phyloP scores from a whole-genome alignment of 805 yeast species.

The Metschnikowia arizonensis region DNA sequence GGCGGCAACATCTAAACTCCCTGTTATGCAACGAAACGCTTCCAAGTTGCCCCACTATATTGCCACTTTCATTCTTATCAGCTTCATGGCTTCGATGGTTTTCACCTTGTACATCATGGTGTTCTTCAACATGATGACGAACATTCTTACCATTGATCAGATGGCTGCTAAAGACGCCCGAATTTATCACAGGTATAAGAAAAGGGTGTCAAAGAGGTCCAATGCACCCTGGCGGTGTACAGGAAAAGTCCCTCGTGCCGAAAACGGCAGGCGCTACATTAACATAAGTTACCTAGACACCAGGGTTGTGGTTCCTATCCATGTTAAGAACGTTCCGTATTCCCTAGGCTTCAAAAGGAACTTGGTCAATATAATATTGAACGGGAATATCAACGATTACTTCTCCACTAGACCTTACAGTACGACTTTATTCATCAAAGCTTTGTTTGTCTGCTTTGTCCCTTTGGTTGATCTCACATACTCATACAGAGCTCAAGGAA shows the following conservation, averaged over 20 bases:
- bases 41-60: conserved; percentile 47
- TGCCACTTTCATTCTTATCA: conserved; percentile 42
- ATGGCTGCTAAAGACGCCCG: conserved; percentile 33
- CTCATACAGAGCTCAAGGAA: background rate
- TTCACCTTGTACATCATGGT: conserved; percentile 42
- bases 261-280: conserved; percentile 40
- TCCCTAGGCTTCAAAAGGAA: conserved; percentile 36
- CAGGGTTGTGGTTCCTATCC: conserved; percentile 36
- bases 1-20: conserved; percentile 22
- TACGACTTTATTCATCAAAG: background rate
- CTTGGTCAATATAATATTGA: conserved; percentile 30
- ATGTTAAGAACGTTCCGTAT: conserved; percentile 31
- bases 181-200: conserved; percentile 21
- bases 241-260: conserved; percentile 22
- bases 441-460: conserved; percentile 6
- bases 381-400: conserved; percentile 10
- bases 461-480: conserved; percentile 12
- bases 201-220: background rate
- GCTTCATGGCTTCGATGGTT: conserved; percentile 45
- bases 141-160: conserved; percentile 60
- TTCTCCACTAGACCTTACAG: background rate
- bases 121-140: conserved; percentile 40
- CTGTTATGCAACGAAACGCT: conserved; percentile 18
- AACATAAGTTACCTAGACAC: conserved; percentile 32
- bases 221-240: conserved; percentile 15